Percentiles rank a stretch among this genome's conserved stretches.
These are phyloP conservation scores for Plasmodium inui DNA, from an alignment of 169 alveolate species.

Conservation along the genomic window DNA sequence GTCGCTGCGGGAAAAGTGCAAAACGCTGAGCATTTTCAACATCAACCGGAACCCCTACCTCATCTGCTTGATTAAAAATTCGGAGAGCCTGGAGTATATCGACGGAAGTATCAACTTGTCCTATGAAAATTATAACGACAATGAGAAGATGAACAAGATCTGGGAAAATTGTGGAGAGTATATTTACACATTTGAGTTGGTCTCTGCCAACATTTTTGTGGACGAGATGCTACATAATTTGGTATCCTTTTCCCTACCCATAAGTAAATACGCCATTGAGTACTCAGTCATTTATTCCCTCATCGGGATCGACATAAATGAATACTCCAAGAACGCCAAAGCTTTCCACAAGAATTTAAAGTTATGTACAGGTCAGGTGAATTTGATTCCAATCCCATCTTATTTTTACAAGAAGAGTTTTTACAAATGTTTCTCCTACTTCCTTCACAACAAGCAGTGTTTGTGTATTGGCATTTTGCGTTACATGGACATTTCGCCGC, in stretches of 20 bases:
- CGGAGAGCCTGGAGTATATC: conserved; percentile 85
- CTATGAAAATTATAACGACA: conserved; percentile 79
- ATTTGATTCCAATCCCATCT: conserved; percentile 54
- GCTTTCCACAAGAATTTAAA: conserved; percentile 57
- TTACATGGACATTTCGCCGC: conserved; percentile 50
- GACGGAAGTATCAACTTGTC: conserved; percentile 84
- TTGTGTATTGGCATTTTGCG: conserved; percentile 70
- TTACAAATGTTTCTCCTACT: conserved; percentile 66
- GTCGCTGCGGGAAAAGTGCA: not conserved
- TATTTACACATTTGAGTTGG: conserved; percentile 83
- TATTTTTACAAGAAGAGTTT: conserved; percentile 66
- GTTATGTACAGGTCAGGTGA: conserved; percentile 51
- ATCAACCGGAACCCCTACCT: conserved; percentile 57
- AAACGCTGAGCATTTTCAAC: conserved; percentile 28
- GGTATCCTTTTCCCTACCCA: conserved; percentile 83
- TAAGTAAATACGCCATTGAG: conserved; percentile 80
- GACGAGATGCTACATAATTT: conserved; percentile 87
- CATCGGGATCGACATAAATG: conserved; percentile 65
- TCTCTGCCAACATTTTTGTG: conserved; percentile 85
- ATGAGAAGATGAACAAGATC: conserved; percentile 80
- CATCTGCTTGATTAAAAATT: conserved; percentile 80
- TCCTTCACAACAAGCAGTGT: conserved; percentile 43
- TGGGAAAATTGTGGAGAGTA: conserved; percentile 88
- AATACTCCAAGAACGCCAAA: conserved; percentile 41
- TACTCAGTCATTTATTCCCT: conserved; percentile 78